Percentiles rank a stretch among this genome's conserved stretches.
These are phyloP conservation scores for Casuarina cunninghamiana DNA, from an alignment of 306 rosid species.

Conservation along the genomic window DNA sequence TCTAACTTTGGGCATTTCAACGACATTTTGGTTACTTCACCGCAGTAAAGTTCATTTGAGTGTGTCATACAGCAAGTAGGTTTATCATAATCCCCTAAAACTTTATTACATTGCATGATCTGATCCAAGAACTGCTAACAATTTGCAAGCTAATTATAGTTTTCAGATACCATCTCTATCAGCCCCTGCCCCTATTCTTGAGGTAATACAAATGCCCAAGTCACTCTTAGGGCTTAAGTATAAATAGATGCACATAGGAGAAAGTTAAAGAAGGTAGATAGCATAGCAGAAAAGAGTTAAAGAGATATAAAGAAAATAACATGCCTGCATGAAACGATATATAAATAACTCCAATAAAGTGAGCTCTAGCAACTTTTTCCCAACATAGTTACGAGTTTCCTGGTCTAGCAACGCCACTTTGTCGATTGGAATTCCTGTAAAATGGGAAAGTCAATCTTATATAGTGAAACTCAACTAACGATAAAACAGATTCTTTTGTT, in stretches of 20 bases:
- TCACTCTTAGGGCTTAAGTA: background rate
- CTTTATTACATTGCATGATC: background rate
- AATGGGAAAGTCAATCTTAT: conserved; percentile 33
- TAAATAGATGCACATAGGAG: conserved; percentile 1
- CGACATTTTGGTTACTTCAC: background rate
- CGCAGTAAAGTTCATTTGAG: background rate
- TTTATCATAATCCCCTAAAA: background rate
- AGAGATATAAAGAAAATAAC: conserved; percentile 29
- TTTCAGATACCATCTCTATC: background rate
- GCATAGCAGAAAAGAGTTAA: background rate
- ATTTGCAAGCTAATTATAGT: background rate
- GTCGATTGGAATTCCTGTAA: conserved; percentile 86
- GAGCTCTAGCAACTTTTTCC: conserved; percentile 80
- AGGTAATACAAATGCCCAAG: conserved; percentile 5
- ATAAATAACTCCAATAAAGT: conserved; percentile 77
- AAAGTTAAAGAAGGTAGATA: background rate
- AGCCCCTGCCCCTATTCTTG: background rate
- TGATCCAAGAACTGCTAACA: background rate
- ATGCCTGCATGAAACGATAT: conserved; percentile 92
- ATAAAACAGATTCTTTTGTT: conserved; percentile 5
- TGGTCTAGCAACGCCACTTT: conserved; percentile 81
- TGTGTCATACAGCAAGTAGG: background rate
- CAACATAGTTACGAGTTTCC: conserved; percentile 85
- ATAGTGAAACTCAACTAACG: conserved; percentile 15
- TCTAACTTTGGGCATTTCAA: background rate